Conservation (phyloP, 345 rosid genomes). For the Brassica juncea region DNA sequence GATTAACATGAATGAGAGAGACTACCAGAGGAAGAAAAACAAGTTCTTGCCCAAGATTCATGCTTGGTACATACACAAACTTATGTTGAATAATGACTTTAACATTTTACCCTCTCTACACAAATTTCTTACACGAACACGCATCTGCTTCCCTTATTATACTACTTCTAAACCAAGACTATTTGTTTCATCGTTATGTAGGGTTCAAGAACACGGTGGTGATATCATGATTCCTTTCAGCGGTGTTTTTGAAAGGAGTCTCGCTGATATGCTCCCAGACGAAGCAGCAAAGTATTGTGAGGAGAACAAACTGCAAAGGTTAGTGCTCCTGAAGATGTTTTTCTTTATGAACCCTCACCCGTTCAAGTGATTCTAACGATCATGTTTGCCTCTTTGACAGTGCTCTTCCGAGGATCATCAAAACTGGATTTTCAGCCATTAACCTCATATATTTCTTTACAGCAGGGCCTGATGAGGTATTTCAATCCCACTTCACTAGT, state of each 20-base stretch:
- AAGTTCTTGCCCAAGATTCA: constrained; percentile 96
- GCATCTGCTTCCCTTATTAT: background rate
- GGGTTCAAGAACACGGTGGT: constrained; percentile 98
- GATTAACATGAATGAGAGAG: constrained; percentile 96
- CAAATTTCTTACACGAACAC: background rate
- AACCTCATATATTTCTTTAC: constrained; percentile 98
- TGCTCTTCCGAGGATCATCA: constrained; percentile 94
- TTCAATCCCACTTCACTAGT: constrained; percentile 11
- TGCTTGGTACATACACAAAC: constrained; percentile 62
- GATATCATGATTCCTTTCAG: constrained; percentile 96
- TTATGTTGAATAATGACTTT: background rate
- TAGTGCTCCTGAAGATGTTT: constrained; percentile 35
- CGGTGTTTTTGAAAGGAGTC: constrained; percentile 70
- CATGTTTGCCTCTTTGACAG: constrained; percentile 43
- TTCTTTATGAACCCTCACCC: background rate
- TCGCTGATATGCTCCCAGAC: constrained; percentile 75
- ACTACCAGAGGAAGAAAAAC: constrained; percentile 97
- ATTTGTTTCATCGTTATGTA: constrained; percentile 36
- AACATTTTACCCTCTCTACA: background rate
- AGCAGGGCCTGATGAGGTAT: constrained; percentile 98
- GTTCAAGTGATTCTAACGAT: constrained; percentile 6
- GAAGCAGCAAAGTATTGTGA: constrained; percentile 85
- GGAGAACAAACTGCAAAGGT: constrained; percentile 98
- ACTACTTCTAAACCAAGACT: background rate
- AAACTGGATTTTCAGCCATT: constrained; percentile 94